Conservation (phyloP, 2,329 filamentous ascomycete species). For the Mycosphaerella arachidis region DNA sequence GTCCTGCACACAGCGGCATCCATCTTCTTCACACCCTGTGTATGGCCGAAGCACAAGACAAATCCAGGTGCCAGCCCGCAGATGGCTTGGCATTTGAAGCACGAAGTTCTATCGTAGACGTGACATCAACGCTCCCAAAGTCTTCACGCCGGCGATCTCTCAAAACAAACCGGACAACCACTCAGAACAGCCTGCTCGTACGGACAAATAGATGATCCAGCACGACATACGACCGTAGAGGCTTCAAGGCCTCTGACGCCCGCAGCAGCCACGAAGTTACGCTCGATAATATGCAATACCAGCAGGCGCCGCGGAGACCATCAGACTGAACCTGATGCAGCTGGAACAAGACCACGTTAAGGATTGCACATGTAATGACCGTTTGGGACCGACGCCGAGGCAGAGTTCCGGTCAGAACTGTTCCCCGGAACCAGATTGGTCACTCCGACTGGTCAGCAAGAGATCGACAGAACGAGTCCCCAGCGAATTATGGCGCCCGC, state of each 20-base stretch:
- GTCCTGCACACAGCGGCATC: not conserved
- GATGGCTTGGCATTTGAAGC: not conserved
- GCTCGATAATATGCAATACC: not conserved
- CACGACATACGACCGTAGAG: not conserved
- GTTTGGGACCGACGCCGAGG: not conserved
- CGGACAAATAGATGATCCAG: not conserved
- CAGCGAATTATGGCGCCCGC: not conserved
- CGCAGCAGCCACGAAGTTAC: not conserved
- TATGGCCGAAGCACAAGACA: not conserved
- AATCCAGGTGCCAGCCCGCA: too few relatives aligned
- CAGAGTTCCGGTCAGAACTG: not conserved
- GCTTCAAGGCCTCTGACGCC: not conserved
- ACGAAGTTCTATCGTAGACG: not conserved
- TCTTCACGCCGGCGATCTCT: not conserved
- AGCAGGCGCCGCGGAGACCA: not conserved
- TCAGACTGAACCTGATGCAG: not conserved
- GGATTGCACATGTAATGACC: not conserved
- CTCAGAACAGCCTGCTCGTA: not conserved
- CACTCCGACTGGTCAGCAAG: not conserved
- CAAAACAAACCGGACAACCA: not conserved
- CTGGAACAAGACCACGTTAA: not conserved
- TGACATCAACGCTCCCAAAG: not conserved
- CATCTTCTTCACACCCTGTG: not conserved
- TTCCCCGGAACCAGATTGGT: not conserved
- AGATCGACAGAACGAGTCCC: not conserved